These are phyloP conservation scores for Cercospora beticola DNA, from an alignment of 2,329 filamentous ascomycete species.

Conservation along the genomic window DNA sequence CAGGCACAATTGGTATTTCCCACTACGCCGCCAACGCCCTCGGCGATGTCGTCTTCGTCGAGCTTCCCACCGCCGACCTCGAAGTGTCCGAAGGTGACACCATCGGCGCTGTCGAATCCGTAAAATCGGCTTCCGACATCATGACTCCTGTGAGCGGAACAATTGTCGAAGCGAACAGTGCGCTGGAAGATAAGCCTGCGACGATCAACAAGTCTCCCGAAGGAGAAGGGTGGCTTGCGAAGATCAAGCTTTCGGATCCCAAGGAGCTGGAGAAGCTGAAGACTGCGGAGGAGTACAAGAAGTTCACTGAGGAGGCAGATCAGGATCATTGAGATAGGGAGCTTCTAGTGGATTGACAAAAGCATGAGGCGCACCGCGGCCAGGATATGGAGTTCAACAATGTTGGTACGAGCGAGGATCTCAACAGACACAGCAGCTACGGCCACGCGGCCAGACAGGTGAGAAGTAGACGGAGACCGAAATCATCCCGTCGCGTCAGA, in stretches of 20 bases:
- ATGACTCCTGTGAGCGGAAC: conserved; percentile 80
- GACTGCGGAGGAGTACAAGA: conserved; percentile 74
- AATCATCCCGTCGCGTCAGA: not conserved
- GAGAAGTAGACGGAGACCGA: not conserved
- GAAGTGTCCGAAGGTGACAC: conserved; percentile 74
- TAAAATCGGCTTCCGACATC: conserved; percentile 98
- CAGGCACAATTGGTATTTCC: conserved; percentile 77
- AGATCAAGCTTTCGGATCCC: conserved; percentile 71
- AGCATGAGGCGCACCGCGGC: not conserved
- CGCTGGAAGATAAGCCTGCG: conserved; percentile 79
- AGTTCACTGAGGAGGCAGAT: conserved; percentile 60
- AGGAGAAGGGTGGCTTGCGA: conserved; percentile 88
- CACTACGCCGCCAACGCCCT: conserved; percentile 88
- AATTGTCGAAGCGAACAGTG: conserved; percentile 70
- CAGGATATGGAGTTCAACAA: not conserved
- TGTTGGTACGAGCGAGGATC: not conserved
- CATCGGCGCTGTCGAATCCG: conserved; percentile 93
- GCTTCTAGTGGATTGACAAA: not conserved
- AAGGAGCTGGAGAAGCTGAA: conserved; percentile 74
- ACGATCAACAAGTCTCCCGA: conserved; percentile 90
- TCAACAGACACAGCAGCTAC: conserved; percentile 3
- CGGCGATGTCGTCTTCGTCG: conserved; percentile 95
- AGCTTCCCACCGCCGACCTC: conserved; percentile 73
- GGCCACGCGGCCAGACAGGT: not conserved
- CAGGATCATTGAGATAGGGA: not conserved